Evolutionary conservation across 345 rosid species (phyloP), one percentile per base, ranked within the genome.

Genomic region (Cardamine occulta): DNA sequence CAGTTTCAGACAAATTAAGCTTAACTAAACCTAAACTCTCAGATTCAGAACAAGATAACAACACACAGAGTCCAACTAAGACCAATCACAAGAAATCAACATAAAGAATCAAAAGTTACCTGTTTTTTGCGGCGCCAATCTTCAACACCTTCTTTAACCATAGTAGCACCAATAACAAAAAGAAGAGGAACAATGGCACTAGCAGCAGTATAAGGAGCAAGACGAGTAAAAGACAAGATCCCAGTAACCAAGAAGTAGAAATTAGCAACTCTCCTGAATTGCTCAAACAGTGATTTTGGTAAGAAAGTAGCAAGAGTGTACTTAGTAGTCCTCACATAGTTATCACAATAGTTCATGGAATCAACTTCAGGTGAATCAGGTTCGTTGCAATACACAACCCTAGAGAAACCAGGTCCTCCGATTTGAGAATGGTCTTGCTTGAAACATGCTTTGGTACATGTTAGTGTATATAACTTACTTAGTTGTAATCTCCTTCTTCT

Each of bases 251-350:
- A 76, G 80, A 94, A 94, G 78, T 59, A 94, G 73, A 94, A 94
- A 70, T 94, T 94, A 13, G 98, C 98, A 0, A 91, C 98, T 81
- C 98, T 87, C 52, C 98, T 85, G 34, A 94, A 94, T 84, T 94
- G 98, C 83, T 94, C 97, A 79, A 94, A 94, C 81, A 94, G 85
- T 23, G 98, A 91, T 75, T 94, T 91, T 1, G 98, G 98, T 73
- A 91, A 78, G 84, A 94, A 91, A 74, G 89, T 84, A 23, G 88
- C 89, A 13, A 84, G 68, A 26, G 87, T 94, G 40, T 94, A 94
- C 79, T 94, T 91, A 0, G 98, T 88, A 37, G 91, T 88, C 15
- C 86, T 85, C 6, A 91, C 90, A 80, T 87, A 87, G 74, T 94
- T 94, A 51, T 66, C 76, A 5, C 60, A 8, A 70, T 94, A 94